A percentile compares a stretch with the other conserved stretches of the same genome.
Evolutionary conservation across 768 basidiomycete species (phyloP).

Genomic region (Candolleomyces efflorescens): DNA sequence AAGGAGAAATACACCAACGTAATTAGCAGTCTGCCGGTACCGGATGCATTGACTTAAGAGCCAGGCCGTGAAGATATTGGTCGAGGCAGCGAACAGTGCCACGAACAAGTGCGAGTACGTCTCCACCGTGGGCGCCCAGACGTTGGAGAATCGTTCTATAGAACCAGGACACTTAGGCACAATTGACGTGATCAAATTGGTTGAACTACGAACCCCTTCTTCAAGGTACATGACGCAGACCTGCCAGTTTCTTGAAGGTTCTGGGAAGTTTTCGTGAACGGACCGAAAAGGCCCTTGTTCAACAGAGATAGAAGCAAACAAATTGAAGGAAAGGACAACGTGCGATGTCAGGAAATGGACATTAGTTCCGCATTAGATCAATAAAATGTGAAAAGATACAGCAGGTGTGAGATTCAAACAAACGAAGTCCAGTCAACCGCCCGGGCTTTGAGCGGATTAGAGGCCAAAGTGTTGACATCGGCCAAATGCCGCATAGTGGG

Average conservation of each 20-base stretch:
- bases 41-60: no score
- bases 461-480: slow-evolving; percentile 37
- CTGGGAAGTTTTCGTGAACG: background rate
- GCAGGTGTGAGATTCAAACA: background rate
- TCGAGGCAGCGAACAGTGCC: background rate
- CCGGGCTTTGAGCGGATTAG: slow-evolving; percentile 5
- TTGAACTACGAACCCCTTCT: background rate
- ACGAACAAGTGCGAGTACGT: background rate
- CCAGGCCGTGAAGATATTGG: no score
- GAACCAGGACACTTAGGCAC: background rate
- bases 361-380: background rate
- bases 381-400: background rate
- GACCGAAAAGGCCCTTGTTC: background rate
- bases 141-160: background rate
- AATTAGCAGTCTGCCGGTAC: no score
- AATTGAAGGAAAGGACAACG: background rate
- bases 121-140: background rate
- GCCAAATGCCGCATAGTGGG: slow-evolving; percentile 79
- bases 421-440: slow-evolving; percentile 34
- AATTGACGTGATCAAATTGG: background rate
- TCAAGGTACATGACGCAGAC: background rate
- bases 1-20: no score
- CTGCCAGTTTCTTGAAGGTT: background rate
- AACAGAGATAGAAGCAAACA: background rate
- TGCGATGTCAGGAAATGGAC: background rate